Evolutionary conservation across 306 rosid genomes (phyloP), one percentile per base, ranked within the genome.

Genomic region (Castanopsis chinensis): DNA sequence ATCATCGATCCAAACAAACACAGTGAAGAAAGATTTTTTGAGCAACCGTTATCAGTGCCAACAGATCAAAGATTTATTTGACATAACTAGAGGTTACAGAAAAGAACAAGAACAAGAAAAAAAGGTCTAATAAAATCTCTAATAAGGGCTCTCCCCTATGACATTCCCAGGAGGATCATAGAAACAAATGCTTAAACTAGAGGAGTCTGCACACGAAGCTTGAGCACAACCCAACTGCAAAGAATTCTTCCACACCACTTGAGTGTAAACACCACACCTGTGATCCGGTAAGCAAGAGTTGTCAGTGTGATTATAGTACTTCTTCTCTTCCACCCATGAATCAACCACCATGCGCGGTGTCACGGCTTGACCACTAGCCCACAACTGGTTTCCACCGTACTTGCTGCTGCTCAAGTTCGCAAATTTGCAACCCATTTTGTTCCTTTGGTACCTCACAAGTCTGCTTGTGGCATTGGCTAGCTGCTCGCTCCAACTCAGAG

Each of bases 321-420:
- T 73, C 68, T 90, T 92, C 93, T 92, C 92, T 73, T 79, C 87
- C 33, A 92, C 93, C 98, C 98, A 94, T 43, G 75, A 82, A 73
- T 81, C 97, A 76, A 92, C 97, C 0, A 78, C 97, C 86, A 33
- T 51, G 20, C 82, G 75, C 23, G 98, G 92, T 23, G 90, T 45
- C 82, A 75, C 83, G 27, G 18, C 18, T 76, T 7, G 79, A 1
- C 86, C 83, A 0, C 91, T 78, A 0, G 90, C 81, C 97, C 87
- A 87, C 3, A 88, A 67, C 90, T 94, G 98, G 86, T 94, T 94
- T 0, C 83, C 92, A 20, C 98, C 97, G 86, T 92, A 94, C 85
- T 71, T 83, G 75, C 84, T 53, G 32, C 69, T 54, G 10, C 85
- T 87, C 56, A 92, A 23, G 87, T 86, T 89, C 1, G 98, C 98